Percentiles rank a stretch among this genome's conserved stretches.
Evolutionary conservation across 2,329 filamentous ascomycete species (phyloP).

Genomic region (Penicillium psychrosexuale): DNA sequence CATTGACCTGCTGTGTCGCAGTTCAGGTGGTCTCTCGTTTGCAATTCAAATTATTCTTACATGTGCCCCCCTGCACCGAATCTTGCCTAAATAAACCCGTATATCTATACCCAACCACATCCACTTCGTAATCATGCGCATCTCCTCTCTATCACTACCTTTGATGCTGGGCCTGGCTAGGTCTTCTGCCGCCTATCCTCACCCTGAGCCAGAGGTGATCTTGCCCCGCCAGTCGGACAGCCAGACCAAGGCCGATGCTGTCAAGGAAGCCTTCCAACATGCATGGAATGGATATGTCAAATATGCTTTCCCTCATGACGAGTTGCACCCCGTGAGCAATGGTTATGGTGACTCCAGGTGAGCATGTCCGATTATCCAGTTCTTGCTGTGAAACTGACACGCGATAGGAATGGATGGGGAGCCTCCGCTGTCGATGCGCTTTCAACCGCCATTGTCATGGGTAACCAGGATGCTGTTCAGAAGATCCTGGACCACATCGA

Average conservation of each 20-base stretch:
- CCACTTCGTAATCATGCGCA: conserved; percentile 23
- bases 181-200: conserved; percentile 23
- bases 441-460: conserved; percentile 76
- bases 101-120: conserved; percentile 4
- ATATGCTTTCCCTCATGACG: conserved; percentile 75
- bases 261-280: conserved; percentile 66
- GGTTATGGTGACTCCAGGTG: conserved; percentile 67
- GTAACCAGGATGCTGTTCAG: conserved; percentile 62
- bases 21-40: conserved; percentile 18
- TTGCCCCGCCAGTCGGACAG: conserved; percentile 8
- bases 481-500: conserved; percentile 69
- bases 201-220: conserved; percentile 12
- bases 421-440: conserved; percentile 78
- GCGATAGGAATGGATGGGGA: conserved; percentile 73
- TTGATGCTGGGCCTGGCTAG: conserved; percentile 25
- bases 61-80: not conserved
- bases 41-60: conserved; percentile 6
- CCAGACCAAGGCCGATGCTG: conserved; percentile 52
- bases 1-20: conserved; percentile 14
- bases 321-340: conserved; percentile 67
- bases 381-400: not conserved
- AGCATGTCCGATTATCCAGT: conserved; percentile 11
- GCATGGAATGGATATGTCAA: conserved; percentile 71
- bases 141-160: conserved; percentile 24
- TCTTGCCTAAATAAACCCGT: not conserved